These are phyloP conservation scores for Toxicodendron radicans DNA, from an alignment of 345 rosid genomes.

Conservation along the genomic window DNA sequence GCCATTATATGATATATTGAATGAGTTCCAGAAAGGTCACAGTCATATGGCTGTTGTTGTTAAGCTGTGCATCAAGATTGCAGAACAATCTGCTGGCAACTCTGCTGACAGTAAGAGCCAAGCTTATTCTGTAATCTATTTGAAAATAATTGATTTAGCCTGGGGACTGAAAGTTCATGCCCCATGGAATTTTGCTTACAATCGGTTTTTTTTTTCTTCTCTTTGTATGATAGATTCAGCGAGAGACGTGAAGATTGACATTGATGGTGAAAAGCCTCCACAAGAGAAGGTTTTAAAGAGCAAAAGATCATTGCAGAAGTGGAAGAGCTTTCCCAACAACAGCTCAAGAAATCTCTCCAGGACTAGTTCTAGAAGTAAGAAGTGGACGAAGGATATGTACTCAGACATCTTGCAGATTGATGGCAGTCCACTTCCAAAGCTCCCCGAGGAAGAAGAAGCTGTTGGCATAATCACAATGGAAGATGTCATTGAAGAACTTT, in stretches of 20 bases:
- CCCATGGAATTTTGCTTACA: background rate
- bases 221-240: conserved; percentile 33
- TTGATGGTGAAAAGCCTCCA: conserved; percentile 51
- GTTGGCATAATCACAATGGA: conserved; percentile 97
- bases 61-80: conserved; percentile 44
- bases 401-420: conserved; percentile 70
- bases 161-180: background rate
- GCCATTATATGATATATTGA: conserved; percentile 93
- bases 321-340: conserved; percentile 78
- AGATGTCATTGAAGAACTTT: conserved; percentile 96
- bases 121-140: background rate
- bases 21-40: conserved; percentile 98
- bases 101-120: conserved; percentile 37
- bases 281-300: conserved; percentile 50
- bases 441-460: conserved; percentile 86
- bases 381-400: conserved; percentile 72
- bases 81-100: conserved; percentile 23
- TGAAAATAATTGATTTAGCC: too few species aligned
- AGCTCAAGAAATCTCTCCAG: conserved; percentile 32
- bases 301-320: conserved; percentile 69
- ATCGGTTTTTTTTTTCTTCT: background rate
- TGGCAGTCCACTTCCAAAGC: conserved; percentile 63
- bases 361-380: conserved; percentile 60
- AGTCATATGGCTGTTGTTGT: conserved; percentile 99
- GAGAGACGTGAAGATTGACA: conserved; percentile 58